These are phyloP conservation scores for Curvularia spicifera DNA, from an alignment of 2,329 filamentous ascomycete species.

Conservation along the genomic window DNA sequence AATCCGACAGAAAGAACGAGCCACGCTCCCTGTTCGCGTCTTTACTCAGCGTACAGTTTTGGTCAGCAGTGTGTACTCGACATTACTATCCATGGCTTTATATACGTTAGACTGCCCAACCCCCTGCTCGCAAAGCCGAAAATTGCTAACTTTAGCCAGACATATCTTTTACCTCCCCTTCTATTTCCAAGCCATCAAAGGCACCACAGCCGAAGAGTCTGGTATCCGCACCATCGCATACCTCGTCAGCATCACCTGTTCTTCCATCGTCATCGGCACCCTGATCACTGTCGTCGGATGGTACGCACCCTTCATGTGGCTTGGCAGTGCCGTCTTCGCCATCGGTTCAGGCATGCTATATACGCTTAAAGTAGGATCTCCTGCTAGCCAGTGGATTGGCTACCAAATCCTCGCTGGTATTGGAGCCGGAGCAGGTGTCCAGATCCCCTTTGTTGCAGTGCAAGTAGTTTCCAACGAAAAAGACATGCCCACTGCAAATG, in stretches of 20 bases:
- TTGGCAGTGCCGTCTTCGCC: slow-evolving; percentile 44
- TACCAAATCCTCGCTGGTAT: slow-evolving; percentile 50
- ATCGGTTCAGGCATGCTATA: slow-evolving; percentile 50
- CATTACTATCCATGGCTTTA: slow-evolving; percentile 48
- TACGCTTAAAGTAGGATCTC: slow-evolving; percentile 39
- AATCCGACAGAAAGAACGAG: slow-evolving; percentile 36
- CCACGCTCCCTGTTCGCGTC: slow-evolving; percentile 40
- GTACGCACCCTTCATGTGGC: slow-evolving; percentile 50
- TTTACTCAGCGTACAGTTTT: slow-evolving; percentile 48
- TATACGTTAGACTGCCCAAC: slow-evolving; percentile 37
- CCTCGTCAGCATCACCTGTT: slow-evolving; percentile 38
- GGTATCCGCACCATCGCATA: slow-evolving; percentile 46
- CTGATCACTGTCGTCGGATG: slow-evolving; percentile 38
- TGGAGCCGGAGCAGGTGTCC: slow-evolving; percentile 53
- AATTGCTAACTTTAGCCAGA: slow-evolving; percentile 17
- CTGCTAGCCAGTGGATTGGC: slow-evolving; percentile 47
- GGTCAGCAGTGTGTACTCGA: slow-evolving; percentile 43
- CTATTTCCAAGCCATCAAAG: slow-evolving; percentile 55
- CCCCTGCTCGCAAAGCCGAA: neutral
- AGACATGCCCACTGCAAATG: slow-evolving; percentile 54
- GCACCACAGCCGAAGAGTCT: slow-evolving; percentile 48
- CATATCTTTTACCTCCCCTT: slow-evolving; percentile 50
- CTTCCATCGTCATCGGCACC: slow-evolving; percentile 38
- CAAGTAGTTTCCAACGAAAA: slow-evolving; percentile 50
- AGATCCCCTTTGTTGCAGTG: slow-evolving; percentile 54